A percentile compares a stretch with the other conserved stretches of the same genome.
phyloP scores from a whole-genome alignment of 345 rosid species.

The Rhodamnia argentea region DNA sequence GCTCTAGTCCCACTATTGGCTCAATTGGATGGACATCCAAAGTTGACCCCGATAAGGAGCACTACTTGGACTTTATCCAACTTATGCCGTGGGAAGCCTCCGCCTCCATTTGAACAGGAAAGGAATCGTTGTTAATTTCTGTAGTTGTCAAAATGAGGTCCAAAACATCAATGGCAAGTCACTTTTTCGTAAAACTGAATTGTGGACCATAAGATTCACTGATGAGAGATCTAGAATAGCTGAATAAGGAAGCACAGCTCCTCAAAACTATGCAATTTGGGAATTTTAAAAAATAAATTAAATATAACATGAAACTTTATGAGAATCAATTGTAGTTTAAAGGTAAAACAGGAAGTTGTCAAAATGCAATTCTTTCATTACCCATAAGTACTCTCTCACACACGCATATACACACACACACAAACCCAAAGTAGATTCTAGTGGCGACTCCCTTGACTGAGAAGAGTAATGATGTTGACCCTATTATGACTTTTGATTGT shows the following conservation, averaged over 20 bases:
- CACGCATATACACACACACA: no score
- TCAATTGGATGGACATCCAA: constrained; percentile 29
- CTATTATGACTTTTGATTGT: not conserved
- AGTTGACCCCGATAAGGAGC: constrained; percentile 28
- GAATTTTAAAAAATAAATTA: not conserved
- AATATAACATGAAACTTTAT: constrained; percentile 17
- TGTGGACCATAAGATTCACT: not conserved
- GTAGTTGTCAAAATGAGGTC: not conserved
- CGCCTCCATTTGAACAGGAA: constrained; percentile 33
- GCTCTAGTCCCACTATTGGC: constrained; percentile 33
- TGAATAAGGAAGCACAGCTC: not conserved
- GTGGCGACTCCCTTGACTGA: no score
- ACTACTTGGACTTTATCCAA: constrained; percentile 48
- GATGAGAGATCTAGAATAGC: not conserved
- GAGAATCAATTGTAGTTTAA: not conserved
- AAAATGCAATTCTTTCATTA: not conserved
- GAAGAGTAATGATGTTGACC: not conserved
- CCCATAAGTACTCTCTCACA: not conserved
- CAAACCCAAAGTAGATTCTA: no score
- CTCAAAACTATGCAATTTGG: not conserved
- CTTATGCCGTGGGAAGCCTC: constrained; percentile 44
- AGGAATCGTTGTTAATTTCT: not conserved
- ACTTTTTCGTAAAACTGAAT: not conserved
- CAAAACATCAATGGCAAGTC: not conserved
- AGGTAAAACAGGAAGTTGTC: not conserved